Conservation (phyloP, 129 eudicot genomes). For the Apium graveolens region DNA sequence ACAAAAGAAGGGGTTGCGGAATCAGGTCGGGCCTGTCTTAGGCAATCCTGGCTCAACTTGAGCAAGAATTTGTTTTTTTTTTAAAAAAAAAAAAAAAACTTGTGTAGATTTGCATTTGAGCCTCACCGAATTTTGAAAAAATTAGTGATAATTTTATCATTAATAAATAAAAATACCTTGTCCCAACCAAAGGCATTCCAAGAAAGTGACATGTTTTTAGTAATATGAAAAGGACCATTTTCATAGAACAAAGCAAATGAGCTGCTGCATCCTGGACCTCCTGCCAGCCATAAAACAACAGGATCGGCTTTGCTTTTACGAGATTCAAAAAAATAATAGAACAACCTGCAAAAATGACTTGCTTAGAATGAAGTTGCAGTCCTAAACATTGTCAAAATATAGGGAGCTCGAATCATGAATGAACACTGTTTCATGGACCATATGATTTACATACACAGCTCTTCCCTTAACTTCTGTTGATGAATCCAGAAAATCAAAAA, state of each 20-base stretch:
- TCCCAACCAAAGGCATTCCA: slow-evolving; percentile 97
- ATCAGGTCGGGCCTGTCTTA: too few relatives aligned
- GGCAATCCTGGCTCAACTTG: too few relatives aligned
- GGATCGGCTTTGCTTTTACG: slow-evolving; percentile 58
- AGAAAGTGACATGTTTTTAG: slow-evolving; percentile 55
- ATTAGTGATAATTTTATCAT: too few relatives aligned
- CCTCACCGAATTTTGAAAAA: too few relatives aligned
- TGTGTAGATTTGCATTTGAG: too few relatives aligned
- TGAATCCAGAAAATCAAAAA: not conserved
- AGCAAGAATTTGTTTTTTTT: too few relatives aligned
- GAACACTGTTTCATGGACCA: not conserved
- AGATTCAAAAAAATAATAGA: slow-evolving; percentile 86
- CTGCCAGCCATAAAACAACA: slow-evolving; percentile 85
- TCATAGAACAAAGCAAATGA: slow-evolving; percentile 81
- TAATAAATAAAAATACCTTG: slow-evolving; percentile 28
- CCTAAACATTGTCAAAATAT: not conserved
- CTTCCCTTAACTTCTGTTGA: not conserved
- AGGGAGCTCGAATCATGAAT: not conserved
- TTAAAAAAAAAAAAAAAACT: too few relatives aligned
- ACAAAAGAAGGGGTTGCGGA: too few relatives aligned
- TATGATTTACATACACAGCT: not conserved
- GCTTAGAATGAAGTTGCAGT: not conserved
- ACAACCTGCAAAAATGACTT: slow-evolving; percentile 53
- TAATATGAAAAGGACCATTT: slow-evolving; percentile 81
- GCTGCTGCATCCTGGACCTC: slow-evolving; percentile 96